These are phyloP conservation scores for Tylopilus balloui DNA, from an alignment of 768 basidiomycete species.

Conservation along the genomic window DNA sequence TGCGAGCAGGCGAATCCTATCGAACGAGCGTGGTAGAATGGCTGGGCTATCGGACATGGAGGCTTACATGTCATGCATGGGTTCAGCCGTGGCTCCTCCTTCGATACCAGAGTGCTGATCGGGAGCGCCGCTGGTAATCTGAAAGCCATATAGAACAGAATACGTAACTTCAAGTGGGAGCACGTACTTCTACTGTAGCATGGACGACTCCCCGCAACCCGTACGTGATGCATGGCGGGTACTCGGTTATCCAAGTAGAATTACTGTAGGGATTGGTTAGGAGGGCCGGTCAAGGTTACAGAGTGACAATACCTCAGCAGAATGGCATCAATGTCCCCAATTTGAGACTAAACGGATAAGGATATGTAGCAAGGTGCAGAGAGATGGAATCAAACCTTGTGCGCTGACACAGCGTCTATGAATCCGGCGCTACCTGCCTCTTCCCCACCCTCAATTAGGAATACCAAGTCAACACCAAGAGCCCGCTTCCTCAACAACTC, in stretches of 20 bases:
- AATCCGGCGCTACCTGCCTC: constrained; percentile 93
- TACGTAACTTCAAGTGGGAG: not conserved
- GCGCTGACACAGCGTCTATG: constrained; percentile 61
- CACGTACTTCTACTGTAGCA: constrained; percentile 64
- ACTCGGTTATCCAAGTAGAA: constrained; percentile 94
- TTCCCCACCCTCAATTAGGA: constrained; percentile 95
- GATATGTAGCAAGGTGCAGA: not conserved
- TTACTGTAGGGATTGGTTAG: constrained; percentile 49
- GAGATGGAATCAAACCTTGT: constrained; percentile 53
- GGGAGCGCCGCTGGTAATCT: constrained; percentile 69
- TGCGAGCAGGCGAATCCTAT: constrained; percentile 73
- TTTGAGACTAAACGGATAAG: constrained; percentile 50
- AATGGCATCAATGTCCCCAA: constrained; percentile 87
- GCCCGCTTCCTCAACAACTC: constrained; percentile 67
- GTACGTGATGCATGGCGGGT: constrained; percentile 90
- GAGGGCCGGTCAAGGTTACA: not conserved
- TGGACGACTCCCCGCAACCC: constrained; percentile 93
- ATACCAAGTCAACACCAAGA: constrained; percentile 81
- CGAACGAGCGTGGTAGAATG: not conserved
- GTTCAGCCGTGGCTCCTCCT: constrained; percentile 83
- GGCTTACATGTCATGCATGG: constrained; percentile 89
- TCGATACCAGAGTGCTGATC: constrained; percentile 94
- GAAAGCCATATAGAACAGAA: not conserved
- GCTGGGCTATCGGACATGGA: not conserved
- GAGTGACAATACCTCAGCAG: constrained; percentile 60